Evolutionary conservation across 306 rosid species (phyloP), one percentile per base, ranked within the genome.

Genomic region (Cyamopsis tetragonoloba): DNA sequence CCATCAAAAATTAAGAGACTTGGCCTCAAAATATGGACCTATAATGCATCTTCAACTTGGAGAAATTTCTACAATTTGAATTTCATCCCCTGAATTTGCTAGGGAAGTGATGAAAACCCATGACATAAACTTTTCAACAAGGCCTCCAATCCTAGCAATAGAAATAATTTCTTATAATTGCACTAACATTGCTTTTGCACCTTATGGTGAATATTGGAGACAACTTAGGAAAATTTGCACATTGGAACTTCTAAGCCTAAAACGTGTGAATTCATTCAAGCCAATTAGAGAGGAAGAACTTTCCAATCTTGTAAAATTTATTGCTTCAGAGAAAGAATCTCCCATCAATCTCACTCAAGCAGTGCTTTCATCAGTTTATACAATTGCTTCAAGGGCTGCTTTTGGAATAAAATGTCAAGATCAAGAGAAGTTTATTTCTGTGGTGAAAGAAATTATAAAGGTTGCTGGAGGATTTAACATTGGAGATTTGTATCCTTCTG

Each of bases 41-140:
- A 4, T 81, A 6, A 81, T 79, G 79, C 66, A 76, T 51, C 58
- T 81, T 13, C 78, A 50, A 69, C 84, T 85, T 3, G 87, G 81
- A 20, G 83, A 85, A 43, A 72, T 77, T 13, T 68, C 62, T 13
- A 13, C 47, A 19, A 2, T 85, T 20, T 57, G 79, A 4, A 68
- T 79, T 66, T 82, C 89, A 3, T 82, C 85, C 1, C 53, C 85
- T 0, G 77, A 77, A 18, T 31, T 35, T 26, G 87, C 80, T 6
- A 67, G 3, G 38, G 74, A 75, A 13, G 48, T 67, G 11, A 72
- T 84, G 83, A 70, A 77, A 70, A 70, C 54, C 31, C 77, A 84
- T 62, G 84, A 81, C 8, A 8, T 64, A 1, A 39, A 20, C 74
- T 81, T 84, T 48, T 63, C 82, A 10, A 23, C 67, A 26, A 76